Evolutionary conservation across 2,329 filamentous ascomycete species (phyloP).

Genomic region (Cryphonectria nitschkei): DNA sequence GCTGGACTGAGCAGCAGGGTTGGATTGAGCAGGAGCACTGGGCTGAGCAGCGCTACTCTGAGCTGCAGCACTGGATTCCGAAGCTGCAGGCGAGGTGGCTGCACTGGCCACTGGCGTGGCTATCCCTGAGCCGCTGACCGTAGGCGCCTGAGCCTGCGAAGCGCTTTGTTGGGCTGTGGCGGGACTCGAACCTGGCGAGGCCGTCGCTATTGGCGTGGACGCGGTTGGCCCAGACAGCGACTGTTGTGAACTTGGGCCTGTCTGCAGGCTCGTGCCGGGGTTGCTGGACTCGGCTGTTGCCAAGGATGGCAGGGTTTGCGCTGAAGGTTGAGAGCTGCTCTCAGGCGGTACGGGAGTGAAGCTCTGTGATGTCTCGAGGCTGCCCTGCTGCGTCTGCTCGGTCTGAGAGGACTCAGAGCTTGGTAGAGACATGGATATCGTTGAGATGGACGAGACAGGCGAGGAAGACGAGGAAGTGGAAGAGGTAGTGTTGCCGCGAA

Average conservation of each 20-base stretch:
- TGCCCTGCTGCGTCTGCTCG: not conserved
- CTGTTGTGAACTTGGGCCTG: not conserved
- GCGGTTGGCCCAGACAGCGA: not conserved
- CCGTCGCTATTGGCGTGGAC: not conserved
- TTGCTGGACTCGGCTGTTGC: not conserved
- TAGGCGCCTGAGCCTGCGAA: not conserved
- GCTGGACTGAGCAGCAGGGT: too few relatives aligned
- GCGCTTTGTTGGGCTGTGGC: not conserved
- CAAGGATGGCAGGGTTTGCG: not conserved
- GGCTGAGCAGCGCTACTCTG: too few relatives aligned
- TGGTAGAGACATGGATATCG: too few relatives aligned
- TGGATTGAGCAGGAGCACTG: not conserved
- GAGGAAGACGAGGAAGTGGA: not conserved
- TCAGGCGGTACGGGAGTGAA: not conserved
- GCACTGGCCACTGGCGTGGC: not conserved
- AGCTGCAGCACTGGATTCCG: too few relatives aligned
- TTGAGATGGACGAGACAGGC: too few relatives aligned
- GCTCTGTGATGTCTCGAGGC: not conserved
- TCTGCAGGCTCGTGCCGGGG: not conserved
- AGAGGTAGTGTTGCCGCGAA: not conserved
- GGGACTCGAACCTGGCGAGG: not conserved
- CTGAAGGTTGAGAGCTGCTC: not conserved
- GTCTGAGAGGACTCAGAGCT: not conserved
- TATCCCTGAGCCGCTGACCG: not conserved
- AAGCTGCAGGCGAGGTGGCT: not conserved